These are phyloP conservation scores for Jimgerdemannia flammicorona DNA, from an alignment of 192 early-diverging fungal species.

Conservation along the genomic window DNA sequence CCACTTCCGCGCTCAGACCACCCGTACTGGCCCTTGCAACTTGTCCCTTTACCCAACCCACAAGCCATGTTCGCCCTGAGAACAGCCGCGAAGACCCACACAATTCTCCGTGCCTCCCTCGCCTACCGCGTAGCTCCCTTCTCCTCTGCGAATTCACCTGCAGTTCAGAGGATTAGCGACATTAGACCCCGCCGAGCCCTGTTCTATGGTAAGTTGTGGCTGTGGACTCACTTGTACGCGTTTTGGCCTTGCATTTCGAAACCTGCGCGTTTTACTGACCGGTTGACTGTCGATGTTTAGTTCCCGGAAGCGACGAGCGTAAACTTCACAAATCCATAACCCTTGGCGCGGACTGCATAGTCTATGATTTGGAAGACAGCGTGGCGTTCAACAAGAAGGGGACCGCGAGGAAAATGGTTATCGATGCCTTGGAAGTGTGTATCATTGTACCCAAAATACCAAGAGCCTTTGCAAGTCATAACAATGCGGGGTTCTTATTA, in stretches of 20 bases:
- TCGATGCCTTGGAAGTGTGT: conserved; percentile 57
- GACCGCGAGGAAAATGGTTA: conserved; percentile 67
- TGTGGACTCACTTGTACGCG: conserved; percentile 8
- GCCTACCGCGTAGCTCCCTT: no score
- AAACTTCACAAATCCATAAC: conserved; percentile 77
- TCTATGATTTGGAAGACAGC: conserved; percentile 93
- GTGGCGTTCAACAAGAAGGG: conserved; percentile 82
- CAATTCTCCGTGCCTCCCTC: no score
- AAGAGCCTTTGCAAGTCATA: neutral
- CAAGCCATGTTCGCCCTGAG: no score
- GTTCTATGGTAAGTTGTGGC: conserved; percentile 42
- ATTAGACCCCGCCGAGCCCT: conserved; percentile 36
- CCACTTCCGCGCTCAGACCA: no score
- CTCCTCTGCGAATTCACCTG: neutral
- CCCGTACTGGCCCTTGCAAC: no score
- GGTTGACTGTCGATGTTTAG: conserved; percentile 21
- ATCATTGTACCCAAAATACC: neutral
- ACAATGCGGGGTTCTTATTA: neutral
- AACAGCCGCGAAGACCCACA: no score
- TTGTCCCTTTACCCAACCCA: no score
- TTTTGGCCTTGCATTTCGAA: neutral
- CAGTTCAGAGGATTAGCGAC: conserved; percentile 8
- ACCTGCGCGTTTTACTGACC: neutral
- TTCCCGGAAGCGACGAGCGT: conserved; percentile 85
- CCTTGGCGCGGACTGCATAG: conserved; percentile 71